Base-by-base conservation (phyloP, 1,284 basidiomycete species). In the Apiotrichum gracile region DNA sequence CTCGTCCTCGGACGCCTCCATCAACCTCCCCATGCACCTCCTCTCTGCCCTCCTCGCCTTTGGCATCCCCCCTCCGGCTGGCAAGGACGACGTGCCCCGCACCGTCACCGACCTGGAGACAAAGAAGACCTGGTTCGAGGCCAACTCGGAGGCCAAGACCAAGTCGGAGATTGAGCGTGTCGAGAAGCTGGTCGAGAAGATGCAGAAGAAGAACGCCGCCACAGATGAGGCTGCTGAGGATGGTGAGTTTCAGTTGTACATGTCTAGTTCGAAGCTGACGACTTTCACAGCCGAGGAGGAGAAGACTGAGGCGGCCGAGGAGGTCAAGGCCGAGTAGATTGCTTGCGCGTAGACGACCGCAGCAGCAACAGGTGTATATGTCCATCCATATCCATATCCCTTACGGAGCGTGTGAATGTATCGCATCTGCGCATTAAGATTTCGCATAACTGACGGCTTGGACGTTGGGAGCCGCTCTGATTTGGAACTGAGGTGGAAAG, bases 111-210 rank as follows among this genome's bases (percentile, higher is more conserved):
- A 97, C 70, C 80, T 99, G 54, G 87, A 88, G 76, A 89, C 84
- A 52, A 99, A 98, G 82, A 92, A 91, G 77, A 82, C 86, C 40
- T 98, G 93, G 92, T 97, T 86, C 72, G 84, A 88, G 70, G 79
- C 78, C 58, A 82, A 83, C 74, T 79, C 81, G 66, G 77, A 75
- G 46, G 62, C 74, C 21, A 75, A 76, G 63, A 79, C 78, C 41
- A 71, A 74, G 69, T 81, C 81, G n/a, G 83, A 88, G 64, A 87
- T 92, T 67, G 78, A 82, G 66, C 82, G 83, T 52, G 81, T 92
- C 46, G 75, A 76, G 63, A 79, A 82, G 60, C 64, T 77, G 42
- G 80, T 83, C 37, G 72, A 70, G 45, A 80, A 78, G 59, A 71
- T 72, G 51, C 79, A 81, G 52, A 76, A 70, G 49, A 76, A 77